phyloP scores from a whole-genome alignment of 768 basidiomycete species.

The Rhizopogon roseolus region DNA sequence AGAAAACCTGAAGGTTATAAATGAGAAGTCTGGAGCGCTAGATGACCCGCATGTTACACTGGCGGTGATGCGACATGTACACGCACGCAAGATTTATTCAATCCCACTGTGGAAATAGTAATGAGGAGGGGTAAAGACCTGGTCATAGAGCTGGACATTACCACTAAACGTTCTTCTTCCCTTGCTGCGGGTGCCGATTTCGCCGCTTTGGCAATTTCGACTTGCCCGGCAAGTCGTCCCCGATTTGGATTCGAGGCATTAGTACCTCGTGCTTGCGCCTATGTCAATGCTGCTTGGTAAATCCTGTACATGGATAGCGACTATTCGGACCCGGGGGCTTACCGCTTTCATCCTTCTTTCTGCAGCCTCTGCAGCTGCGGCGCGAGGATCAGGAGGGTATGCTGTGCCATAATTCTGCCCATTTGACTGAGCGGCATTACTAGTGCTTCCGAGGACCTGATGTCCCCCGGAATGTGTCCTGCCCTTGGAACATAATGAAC shows the following conservation, averaged over 20 bases:
- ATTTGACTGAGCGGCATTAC: conserved; percentile 16
- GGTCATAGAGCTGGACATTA: conserved; percentile 26
- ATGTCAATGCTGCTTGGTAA: conserved; percentile 13
- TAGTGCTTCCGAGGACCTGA: conserved; percentile 41
- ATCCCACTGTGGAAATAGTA: conserved; percentile 36
- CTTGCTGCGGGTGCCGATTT: conserved; percentile 33
- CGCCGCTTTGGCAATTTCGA: conserved; percentile 34
- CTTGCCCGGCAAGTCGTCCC: conserved; percentile 38
- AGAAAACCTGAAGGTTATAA: conserved; percentile 29
- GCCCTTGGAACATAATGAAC: conserved; percentile 54
- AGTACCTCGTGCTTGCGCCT: conserved; percentile 41
- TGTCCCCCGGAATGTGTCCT: conserved; percentile 37
- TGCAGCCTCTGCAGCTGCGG: conserved; percentile 59
- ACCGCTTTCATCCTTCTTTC: conserved; percentile 56
- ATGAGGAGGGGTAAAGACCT: conserved; percentile 22
- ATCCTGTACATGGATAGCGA: conserved; percentile 13
- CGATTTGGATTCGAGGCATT: conserved; percentile 40
- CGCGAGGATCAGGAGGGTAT: conserved; percentile 36
- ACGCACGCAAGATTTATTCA: conserved; percentile 23
- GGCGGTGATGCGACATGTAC: conserved; percentile 12
- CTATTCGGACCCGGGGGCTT: conserved; percentile 20
- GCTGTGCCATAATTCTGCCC: conserved; percentile 20
- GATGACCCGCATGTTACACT: conserved; percentile 18
- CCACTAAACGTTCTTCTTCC: conserved; percentile 40
- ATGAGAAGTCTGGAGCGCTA: conserved; percentile 12